phyloP scores from a whole-genome alignment of 208 protist species.

The Balamuthia mandrillaris region DNA sequence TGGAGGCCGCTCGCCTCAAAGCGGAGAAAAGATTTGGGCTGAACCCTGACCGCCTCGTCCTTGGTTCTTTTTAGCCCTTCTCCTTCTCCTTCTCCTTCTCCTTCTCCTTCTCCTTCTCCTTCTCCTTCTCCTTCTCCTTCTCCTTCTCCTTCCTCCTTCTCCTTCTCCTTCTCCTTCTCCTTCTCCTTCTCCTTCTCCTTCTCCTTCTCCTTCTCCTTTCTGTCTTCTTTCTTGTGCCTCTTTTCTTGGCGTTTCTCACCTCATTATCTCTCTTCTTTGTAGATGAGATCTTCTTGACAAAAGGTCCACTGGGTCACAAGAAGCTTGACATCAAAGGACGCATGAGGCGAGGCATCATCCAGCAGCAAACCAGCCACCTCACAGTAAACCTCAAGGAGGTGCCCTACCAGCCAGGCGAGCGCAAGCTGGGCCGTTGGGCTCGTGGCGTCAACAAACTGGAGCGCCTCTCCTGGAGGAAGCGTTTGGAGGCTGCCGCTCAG shows the following conservation, averaged over 20 bases:
- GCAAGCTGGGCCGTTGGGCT: background rate
- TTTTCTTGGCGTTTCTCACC: background rate
- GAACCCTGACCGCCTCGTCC: background rate
- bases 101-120: background rate
- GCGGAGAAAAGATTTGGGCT: conserved; percentile 1
- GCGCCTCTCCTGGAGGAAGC: background rate
- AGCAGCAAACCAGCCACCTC: background rate
- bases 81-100: background rate
- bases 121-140: background rate
- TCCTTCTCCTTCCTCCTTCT: background rate
- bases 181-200: background rate
- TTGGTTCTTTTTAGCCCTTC: background rate
- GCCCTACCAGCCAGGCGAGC: background rate
- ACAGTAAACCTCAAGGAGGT: conserved; percentile 29
- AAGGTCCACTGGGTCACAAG: background rate
- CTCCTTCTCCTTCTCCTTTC: background rate
- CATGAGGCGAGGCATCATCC: background rate
- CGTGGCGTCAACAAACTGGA: background rate
- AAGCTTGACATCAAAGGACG: background rate
- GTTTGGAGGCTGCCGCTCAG: too few relatives aligned
- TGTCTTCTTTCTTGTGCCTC: background rate
- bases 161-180: background rate
- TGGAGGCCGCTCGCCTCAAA: background rate
- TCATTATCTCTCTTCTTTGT: background rate
- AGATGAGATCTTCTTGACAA: conserved; percentile 11